A percentile compares a stretch with the other conserved stretches of the same genome.
Conservation (phyloP, 345 rosid genomes). For the Murraya paniculata region DNA sequence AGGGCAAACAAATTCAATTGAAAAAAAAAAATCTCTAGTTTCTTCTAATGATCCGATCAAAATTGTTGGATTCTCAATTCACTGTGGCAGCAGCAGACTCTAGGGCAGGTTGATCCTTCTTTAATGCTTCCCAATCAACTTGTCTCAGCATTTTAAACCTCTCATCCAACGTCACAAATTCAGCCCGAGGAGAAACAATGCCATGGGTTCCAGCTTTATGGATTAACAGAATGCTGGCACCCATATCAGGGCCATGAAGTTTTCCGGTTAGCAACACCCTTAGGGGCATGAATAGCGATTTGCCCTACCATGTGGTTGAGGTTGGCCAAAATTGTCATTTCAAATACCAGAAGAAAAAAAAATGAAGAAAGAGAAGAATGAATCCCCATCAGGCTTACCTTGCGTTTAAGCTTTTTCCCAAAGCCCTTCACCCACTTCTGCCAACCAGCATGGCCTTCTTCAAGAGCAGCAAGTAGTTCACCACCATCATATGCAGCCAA, state of each 20-base stretch:
- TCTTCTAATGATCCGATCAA: not conserved
- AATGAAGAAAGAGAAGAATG: not conserved
- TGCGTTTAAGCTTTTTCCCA: conserved; percentile 74
- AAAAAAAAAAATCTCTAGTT: not conserved
- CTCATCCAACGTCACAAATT: conserved; percentile 58
- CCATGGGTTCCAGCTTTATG: conserved; percentile 66
- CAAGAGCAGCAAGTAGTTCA: conserved; percentile 62
- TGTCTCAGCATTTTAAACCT: conserved; percentile 63
- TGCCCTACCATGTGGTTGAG: conserved; percentile 51
- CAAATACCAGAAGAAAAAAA: not conserved
- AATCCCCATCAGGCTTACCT: conserved; percentile 40
- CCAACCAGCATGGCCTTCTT: conserved; percentile 80
- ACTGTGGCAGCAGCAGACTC: conserved; percentile 44
- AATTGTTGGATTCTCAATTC: conserved; percentile 23
- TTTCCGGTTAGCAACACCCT: conserved; percentile 82
- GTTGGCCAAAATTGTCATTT: not conserved
- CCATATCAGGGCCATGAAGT: conserved; percentile 94
- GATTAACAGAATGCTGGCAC: conserved; percentile 54
- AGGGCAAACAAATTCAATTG: not conserved
- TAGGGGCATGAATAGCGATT: conserved; percentile 88
- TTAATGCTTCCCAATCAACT: conserved; percentile 60
- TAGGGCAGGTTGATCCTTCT: conserved; percentile 39
- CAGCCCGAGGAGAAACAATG: conserved; percentile 49
- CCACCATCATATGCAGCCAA: conserved; percentile 86
- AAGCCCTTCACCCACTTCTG: conserved; percentile 90